Percentiles rank a stretch among this genome's conserved stretches.
Evolutionary conservation across 2,329 filamentous ascomycete species (phyloP).

Genomic region (Fusarium aywerte): DNA sequence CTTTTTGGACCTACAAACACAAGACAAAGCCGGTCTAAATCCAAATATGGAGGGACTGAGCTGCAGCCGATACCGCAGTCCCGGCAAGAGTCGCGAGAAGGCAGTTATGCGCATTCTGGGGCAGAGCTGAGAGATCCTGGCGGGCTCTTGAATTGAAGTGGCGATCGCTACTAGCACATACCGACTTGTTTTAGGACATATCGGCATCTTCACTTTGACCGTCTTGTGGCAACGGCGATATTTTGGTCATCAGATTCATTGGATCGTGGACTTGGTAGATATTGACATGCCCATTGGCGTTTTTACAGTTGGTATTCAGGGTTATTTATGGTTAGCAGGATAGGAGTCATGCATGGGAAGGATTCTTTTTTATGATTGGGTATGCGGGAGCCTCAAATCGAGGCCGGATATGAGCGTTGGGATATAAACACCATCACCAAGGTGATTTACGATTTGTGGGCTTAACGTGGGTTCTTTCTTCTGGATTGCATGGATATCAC

Average conservation of each 20-base stretch:
- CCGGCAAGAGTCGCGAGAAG: constrained; percentile 50
- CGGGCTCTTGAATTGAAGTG: constrained; percentile 52
- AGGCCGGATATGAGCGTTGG: constrained; percentile 3
- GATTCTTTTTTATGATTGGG: constrained; percentile 7
- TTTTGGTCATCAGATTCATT: constrained; percentile 14
- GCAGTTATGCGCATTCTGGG: constrained; percentile 47
- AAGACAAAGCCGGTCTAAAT: constrained; percentile 47
- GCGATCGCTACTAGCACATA: background rate
- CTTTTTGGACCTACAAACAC: constrained; percentile 58
- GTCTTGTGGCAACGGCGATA: constrained; percentile 32
- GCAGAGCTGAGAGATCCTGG: constrained; percentile 55
- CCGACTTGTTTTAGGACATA: constrained; percentile 25
- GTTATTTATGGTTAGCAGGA: constrained; percentile 5
- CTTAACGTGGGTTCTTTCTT: constrained; percentile 23
- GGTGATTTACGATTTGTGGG: constrained; percentile 15
- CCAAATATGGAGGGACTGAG: constrained; percentile 54
- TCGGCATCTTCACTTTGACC: constrained; percentile 21
- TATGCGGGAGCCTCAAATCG: constrained; percentile 5
- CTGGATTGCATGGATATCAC: constrained; percentile 35
- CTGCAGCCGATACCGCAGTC: constrained; percentile 60
- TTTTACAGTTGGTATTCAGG: constrained; percentile 18
- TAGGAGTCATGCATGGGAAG: constrained; percentile 23
- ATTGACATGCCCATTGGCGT: constrained; percentile 32
- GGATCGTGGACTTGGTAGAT: constrained; percentile 16
- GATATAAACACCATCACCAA: background rate